These are phyloP conservation scores for Rhodotorula graminis DNA, from an alignment of 768 basidiomycete species.

Conservation along the genomic window DNA sequence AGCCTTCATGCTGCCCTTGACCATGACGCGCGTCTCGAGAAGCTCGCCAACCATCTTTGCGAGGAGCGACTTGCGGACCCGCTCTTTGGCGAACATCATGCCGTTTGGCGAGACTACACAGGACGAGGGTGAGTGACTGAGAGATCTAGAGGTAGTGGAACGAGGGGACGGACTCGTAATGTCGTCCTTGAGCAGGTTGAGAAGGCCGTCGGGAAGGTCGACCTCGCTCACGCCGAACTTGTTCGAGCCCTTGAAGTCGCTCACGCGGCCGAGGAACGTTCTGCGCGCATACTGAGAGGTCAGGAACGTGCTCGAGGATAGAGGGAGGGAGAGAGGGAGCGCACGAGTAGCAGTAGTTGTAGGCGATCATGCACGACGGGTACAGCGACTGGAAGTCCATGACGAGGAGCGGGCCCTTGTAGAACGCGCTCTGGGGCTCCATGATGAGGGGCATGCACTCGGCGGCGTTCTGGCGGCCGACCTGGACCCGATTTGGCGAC, in stretches of 20 bases:
- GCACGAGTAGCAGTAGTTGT: conserved; percentile 64
- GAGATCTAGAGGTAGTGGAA: too few relatives aligned
- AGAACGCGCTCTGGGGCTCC: conserved; percentile 90
- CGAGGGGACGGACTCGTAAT: conserved; percentile 65
- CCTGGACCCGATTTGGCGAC: conserved; percentile 82
- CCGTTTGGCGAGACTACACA: conserved; percentile 84
- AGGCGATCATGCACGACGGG: conserved; percentile 96
- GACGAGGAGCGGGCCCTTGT: conserved; percentile 84
- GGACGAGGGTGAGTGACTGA: not conserved
- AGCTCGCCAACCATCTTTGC: conserved; percentile 88
- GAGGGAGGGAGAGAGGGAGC: not conserved
- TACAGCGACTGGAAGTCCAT: conserved; percentile 96
- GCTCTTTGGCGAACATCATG: conserved; percentile 82
- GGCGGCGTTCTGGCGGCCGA: conserved; percentile 89
- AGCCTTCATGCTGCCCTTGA: conserved; percentile 91
- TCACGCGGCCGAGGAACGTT: conserved; percentile 83
- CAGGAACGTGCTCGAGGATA: not conserved
- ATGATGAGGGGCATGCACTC: conserved; percentile 86
- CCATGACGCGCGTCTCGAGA: conserved; percentile 92
- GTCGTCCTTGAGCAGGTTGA: conserved; percentile 67
- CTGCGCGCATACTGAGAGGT: conserved; percentile 50
- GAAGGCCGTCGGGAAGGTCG: conserved; percentile 60
- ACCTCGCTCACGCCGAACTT: conserved; percentile 79
- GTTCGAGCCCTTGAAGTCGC: conserved; percentile 77
- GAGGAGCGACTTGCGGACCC: conserved; percentile 75